A percentile compares a stretch with the other conserved stretches of the same genome.
Evolutionary conservation across 495 filamentous ascomycete species (phyloP).

Genomic region (Bombardia bombarda): DNA sequence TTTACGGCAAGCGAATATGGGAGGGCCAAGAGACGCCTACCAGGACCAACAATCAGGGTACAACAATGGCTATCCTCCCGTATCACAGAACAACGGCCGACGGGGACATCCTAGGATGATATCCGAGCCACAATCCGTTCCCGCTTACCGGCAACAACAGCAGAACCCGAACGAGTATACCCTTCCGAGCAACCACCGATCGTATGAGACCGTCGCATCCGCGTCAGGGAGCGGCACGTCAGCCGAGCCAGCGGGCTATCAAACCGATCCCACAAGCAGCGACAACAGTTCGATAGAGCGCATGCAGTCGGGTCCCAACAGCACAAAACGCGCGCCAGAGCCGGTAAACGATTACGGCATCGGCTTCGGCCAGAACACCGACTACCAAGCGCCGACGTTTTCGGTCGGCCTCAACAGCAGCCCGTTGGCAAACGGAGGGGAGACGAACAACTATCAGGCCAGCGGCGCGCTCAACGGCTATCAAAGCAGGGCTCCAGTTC

Average conservation of each 20-base stretch:
- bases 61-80: conserved; percentile 27
- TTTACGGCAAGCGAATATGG: conserved; percentile 20
- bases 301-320: conserved; percentile 48
- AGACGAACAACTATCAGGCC: conserved; percentile 5
- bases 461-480: conserved; percentile 6
- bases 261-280: conserved; percentile 77
- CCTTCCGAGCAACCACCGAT: conserved; percentile 62
- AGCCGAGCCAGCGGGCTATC: conserved; percentile 66
- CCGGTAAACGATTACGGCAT: conserved; percentile 41
- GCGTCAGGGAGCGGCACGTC: conserved; percentile 62
- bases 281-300: conserved; percentile 86
- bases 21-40: conserved; percentile 48
- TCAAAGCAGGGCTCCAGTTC: conserved; percentile 22
- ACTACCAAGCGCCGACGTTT: conserved; percentile 28
- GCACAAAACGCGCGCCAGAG: conserved; percentile 37
- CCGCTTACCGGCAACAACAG: conserved; percentile 16
- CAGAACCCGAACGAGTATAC: conserved; percentile 50
- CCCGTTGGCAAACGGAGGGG: neutral
- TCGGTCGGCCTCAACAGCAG: conserved; percentile 17
- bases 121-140: conserved; percentile 32
- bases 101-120: conserved; percentile 39
- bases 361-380: conserved; percentile 29
- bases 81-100: conserved; percentile 26
- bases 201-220: conserved; percentile 74
- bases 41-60: conserved; percentile 27